Base-by-base conservation (phyloP, 1,284 basidiomycete species). In the Rhodotorula sp. region DNA sequence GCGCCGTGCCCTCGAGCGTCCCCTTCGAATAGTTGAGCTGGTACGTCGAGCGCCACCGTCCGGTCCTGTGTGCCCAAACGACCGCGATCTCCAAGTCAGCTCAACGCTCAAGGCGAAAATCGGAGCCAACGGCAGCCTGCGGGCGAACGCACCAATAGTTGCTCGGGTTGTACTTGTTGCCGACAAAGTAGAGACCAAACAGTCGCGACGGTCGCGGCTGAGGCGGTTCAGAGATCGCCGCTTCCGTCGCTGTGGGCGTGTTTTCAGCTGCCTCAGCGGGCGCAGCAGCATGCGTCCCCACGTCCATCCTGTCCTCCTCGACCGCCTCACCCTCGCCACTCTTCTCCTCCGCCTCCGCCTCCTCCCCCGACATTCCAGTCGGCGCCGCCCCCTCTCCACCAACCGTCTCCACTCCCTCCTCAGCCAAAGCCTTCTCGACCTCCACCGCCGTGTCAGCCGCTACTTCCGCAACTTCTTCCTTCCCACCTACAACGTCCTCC, bases 141-240 rank as follows among this genome's bases (percentile, higher is more conserved):
- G 34, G 34, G 40, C 20, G 28, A 13, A 62, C 77, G 50, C 51
- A 78, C 78, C 92, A 96, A 81, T 86, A 96, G 80, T 95, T 96
- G 52, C 85, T 81, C 0, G 91, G 89, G 79, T 94, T 96, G 81
- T 95, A 96, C 78, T 93, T 91, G 81, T 94, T 94, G 22, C 92
- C 90, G 37, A 94, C 92, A 64, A 95, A 83, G 77, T 94, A 90
- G 53, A 95, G 81, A 22, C 85, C 85, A 77, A 88, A 94, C 50
- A 81, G 83, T 20, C 62, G 57, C 31, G 60, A 72, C 28, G 58
- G 68, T 37, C 30, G 28, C n/a, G 50, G 59, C 4, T 13, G n/a
- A 54, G 28, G 46, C 30, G 40, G 55, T 47, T 64, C 48, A n/a
- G 44, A 15, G 5, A 52, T 50, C 22, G n/a, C 55, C 15, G 56